Base-by-base conservation (phyloP, 2,329 filamentous ascomycete species). In the Penicillium sp. region DNA sequence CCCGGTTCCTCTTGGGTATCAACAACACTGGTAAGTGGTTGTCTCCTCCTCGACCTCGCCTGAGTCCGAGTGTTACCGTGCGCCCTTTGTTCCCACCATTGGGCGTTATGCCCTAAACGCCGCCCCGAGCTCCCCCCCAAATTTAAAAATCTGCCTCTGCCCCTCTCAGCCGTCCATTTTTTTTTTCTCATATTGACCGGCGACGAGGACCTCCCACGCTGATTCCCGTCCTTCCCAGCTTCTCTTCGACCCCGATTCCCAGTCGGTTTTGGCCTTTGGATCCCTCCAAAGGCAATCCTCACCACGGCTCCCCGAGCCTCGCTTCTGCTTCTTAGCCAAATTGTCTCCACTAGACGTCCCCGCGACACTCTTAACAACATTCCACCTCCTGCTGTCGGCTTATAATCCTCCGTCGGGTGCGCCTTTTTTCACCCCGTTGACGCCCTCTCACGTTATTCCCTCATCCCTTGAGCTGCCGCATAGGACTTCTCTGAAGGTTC, bases 401-500 rank as follows among this genome's bases (percentile, higher is more conserved):
- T 47, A 56, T 56, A 53, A 54, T 27, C 38, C 46, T 41, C 43
- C 61, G 54, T 53, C 58, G 47, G 51, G 58, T 67, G 54, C 64
- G 65, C 56, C 66, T 60, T 60, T 63, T 65, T 55, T 62, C 54
- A 40, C 41, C 56, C 51, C 53, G 39, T 54, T 63, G 54, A 62
- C 63, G 52, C 55, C 59, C 53, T 55, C 56, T 48, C 54, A 67
- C 65, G 55, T 78, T 76, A 69, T 78, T 73, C 67, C 73, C 78
- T 69, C 71, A 78, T 72, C 72, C 73, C 70, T 73, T 80, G 86
- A 94, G 87, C 91, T 97, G 93, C 93, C 93, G 93, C 91, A 98
- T 98, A 97, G 88, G 87, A 94, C 86, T 83, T 81, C 81, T 84
- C 84, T 81, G 81, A 80, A 83, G 86, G 86, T 90, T 94, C 91